Evolutionary conservation across 192 early-diverging fungal genomes (phyloP), one percentile per base, ranked within the genome.

Genomic region (Linnemannia schmuckeri): DNA sequence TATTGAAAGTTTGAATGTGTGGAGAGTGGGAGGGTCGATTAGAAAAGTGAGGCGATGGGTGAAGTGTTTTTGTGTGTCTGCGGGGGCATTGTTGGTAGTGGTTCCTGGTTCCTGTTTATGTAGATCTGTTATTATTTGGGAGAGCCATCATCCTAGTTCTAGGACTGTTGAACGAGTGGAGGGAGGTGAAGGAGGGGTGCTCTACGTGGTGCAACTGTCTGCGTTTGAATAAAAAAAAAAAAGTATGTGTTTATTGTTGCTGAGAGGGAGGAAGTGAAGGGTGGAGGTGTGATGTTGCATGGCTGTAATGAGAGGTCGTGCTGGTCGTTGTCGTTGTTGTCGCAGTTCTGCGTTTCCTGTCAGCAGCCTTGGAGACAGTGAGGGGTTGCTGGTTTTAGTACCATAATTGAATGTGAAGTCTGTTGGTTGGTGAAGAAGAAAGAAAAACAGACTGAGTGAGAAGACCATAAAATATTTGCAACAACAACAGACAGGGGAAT

Each of bases 1-100:
- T 94, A 88, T 72, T 83, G 22, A 70, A 70, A 0, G 6, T 33
- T 35, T 35, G 49, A 70, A 52, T 1, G 10, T 0, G 22, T 20
- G 40, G 2, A 42, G 22, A n/a, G 17, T 6, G 49, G 49, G 4
- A 49, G 57, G 35, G 10, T 42, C 70, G 38, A 40, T 72, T 42
- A 72, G 70, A 22, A 2, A 27, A 22, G 49, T 0, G 49, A 4
- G 27, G 22, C 2, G 17, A 13, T 70, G 10, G 38, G 30, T 42
- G 1, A 22, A 3, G 41, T 41, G 70, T 37, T 37, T 37, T 37
- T 44, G 70, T 22, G 69, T 38, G 12, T 22, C 3, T 35, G 33
- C 10, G 61, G 0, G 61, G 10, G 61, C 27, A 4, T 70, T 70
- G 69, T 18, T 40, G 68, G 12, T 38, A 35, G 3, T 24, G 37